These are phyloP conservation scores for Aleurites moluccanus DNA, from an alignment of 441 rosid species.

Conservation along the genomic window DNA sequence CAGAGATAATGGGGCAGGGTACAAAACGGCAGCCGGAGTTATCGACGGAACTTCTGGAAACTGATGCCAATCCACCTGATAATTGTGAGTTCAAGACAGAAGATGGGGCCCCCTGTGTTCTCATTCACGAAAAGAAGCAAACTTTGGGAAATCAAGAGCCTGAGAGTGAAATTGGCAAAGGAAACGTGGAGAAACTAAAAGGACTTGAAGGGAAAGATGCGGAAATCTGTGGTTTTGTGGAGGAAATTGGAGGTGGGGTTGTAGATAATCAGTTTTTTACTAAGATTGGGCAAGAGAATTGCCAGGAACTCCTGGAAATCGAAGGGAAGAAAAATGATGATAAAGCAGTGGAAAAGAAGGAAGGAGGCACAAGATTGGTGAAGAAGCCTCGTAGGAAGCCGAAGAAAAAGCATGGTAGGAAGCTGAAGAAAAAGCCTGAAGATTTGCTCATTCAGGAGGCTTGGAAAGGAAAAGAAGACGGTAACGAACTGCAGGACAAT, in stretches of 20 bases:
- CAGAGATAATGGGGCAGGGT: neutral
- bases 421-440: neutral
- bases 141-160: neutral
- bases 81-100: neutral
- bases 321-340: neutral
- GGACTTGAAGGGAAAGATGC: neutral
- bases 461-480: constrained; percentile 1
- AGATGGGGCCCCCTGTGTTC: neutral
- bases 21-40: neutral
- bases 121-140: neutral
- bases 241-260: neutral
- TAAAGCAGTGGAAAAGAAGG: neutral
- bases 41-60: neutral
- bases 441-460: neutral
- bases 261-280: neutral
- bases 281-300: neutral
- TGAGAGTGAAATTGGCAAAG: neutral
- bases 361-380: neutral
- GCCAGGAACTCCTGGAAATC: neutral
- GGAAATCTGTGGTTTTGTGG: neutral
- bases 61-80: neutral
- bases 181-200: neutral
- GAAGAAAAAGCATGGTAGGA: neutral
- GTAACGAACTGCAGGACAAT: constrained; percentile 3
- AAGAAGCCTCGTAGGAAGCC: constrained; percentile 9